A percentile compares a stretch with the other conserved stretches of the same genome.
These are phyloP conservation scores for Suillus tomentosus DNA, from an alignment of 768 basidiomycete species.

Conservation along the genomic window DNA sequence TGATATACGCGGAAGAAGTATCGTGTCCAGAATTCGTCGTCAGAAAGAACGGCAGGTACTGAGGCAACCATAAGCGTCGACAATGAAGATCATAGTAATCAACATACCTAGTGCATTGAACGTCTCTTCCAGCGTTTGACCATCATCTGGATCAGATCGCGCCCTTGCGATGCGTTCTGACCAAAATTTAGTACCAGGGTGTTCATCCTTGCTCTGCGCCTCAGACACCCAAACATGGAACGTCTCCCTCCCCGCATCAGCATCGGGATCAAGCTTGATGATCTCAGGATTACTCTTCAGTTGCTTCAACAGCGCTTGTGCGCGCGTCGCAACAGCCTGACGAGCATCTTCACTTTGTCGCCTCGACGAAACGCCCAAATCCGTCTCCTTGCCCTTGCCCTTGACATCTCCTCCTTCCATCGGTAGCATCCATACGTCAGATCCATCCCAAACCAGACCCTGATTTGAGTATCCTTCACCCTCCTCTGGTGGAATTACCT, in stretches of 20 bases:
- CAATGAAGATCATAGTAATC: conserved; percentile 10
- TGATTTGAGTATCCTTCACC: conserved; percentile 30
- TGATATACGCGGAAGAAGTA: conserved; percentile 90
- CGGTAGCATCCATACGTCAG: conserved; percentile 84
- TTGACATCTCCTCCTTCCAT: conserved; percentile 30
- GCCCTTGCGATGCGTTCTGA: conserved; percentile 47
- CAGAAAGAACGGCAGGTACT: conserved; percentile 71
- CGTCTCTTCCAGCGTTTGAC: conserved; percentile 52
- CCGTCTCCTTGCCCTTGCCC: conserved; percentile 39
- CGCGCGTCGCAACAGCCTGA: conserved; percentile 67
- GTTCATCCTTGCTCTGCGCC: conserved; percentile 57
- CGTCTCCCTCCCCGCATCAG: conserved; percentile 54
- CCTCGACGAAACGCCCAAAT: conserved; percentile 28
- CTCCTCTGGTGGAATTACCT: conserved; percentile 84
- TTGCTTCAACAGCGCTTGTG: conserved; percentile 73
- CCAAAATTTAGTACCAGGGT: conserved; percentile 53
- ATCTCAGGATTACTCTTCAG: conserved; percentile 76
- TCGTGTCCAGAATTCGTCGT: conserved; percentile 78
- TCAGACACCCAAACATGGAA: conserved; percentile 66
- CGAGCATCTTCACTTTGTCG: conserved; percentile 42
- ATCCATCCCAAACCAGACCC: conserved; percentile 77
- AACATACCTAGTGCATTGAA: conserved; percentile 60
- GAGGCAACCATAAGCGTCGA: conserved; percentile 3
- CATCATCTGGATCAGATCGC: conserved; percentile 53
- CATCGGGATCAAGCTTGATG: conserved; percentile 73